Evolutionary conservation across 768 basidiomycete species (phyloP), one percentile per base, ranked within the genome.

Genomic region (Mycena sanguinolenta): DNA sequence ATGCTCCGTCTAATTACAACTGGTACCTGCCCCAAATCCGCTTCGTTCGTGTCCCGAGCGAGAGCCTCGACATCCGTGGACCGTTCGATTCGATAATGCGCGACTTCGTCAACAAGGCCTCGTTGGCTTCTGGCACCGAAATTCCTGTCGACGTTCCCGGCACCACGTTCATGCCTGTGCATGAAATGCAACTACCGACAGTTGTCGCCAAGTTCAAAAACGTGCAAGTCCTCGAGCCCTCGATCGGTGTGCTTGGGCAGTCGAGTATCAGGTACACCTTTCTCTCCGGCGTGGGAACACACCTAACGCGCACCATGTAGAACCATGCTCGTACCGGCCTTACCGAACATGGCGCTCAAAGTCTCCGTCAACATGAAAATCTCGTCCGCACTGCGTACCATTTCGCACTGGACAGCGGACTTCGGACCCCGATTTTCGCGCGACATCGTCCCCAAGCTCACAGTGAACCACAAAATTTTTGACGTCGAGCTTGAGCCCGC

Each of bases 341-440:
- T 86, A 42, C 83, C 82, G 23, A 82, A 82, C 23, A 78, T 85
- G 57, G 83, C 87, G 12, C 74, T 89, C 17, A 90, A 89, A 71
- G 73, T 89, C 30, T 81, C 88, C 8, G 82, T 90, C 63, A 87
- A 86, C 17, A 87, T 89, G 63, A 87, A 85, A 69, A 87, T 90
- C 66, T 89, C 89, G 23, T 90, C 88, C 25, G 81, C 87, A 1
- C 78, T 89, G 52, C 81, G 89, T 59, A 90, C 89, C 4, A 88
- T 90, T 59, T 88, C 89, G 50, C 89, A 89, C 73, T 88, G 84
- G 67, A 88, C 88, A 3, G 86, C 88, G 28, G 80, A 87, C 73
- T 86, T 89, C 72, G 88, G 87, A 3, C 88, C 88, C 27, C 86
- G 87, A 8, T 90, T 90, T 72, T 88, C 87, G 30, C 67, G 76